Evolutionary conservation across 2,329 filamentous ascomycete genomes (phyloP).

Genomic region (Fusarium anthophilum): DNA sequence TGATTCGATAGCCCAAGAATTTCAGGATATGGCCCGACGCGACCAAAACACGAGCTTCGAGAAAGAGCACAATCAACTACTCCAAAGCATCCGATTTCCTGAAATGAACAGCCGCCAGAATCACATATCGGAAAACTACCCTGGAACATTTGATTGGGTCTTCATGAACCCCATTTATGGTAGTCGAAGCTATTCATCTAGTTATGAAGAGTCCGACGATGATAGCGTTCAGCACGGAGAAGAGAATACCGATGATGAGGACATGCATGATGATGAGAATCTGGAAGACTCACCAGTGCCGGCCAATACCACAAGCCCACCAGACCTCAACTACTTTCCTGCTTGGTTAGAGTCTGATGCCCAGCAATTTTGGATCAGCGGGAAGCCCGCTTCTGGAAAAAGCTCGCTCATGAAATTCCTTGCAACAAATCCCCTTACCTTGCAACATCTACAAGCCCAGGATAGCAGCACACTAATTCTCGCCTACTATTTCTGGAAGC

Average conservation of each 20-base stretch:
- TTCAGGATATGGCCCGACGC: not conserved
- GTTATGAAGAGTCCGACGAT: not conserved
- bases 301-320: fast-evolving
- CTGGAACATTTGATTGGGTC: not conserved
- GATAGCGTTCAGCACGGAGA: not conserved
- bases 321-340: fast-evolving
- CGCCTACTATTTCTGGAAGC: not conserved
- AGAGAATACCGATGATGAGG: too few relatives aligned
- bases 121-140: not conserved
- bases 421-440: fast-evolving
- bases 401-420: not conserved
- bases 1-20: fast-evolving
- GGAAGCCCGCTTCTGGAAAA: not conserved
- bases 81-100: not conserved
- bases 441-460: fast-evolving
- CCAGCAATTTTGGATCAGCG: fast-evolving
- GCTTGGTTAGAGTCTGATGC: not conserved
- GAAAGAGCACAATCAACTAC: fast-evolving
- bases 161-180: fast-evolving
- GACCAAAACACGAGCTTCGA: fast-evolving
- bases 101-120: not conserved
- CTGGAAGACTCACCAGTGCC: too few relatives aligned
- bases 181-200: not conserved
- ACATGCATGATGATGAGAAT: too few relatives aligned
- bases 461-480: fast-evolving